These are phyloP conservation scores for Curvularia verruculosa DNA, from an alignment of 2,329 filamentous ascomycete genomes.

Conservation along the genomic window DNA sequence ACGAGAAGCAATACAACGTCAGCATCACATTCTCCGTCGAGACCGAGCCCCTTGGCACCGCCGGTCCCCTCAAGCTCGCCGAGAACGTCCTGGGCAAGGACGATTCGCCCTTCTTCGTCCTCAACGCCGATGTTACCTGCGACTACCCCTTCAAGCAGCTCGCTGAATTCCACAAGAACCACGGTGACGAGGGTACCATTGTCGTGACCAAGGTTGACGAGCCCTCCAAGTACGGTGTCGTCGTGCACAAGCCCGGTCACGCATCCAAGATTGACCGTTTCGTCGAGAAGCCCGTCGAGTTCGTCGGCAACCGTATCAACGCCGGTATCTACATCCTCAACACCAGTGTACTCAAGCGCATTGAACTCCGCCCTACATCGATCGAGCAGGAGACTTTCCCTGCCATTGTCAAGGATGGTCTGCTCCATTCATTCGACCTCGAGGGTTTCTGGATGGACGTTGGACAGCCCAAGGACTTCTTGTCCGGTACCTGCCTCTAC, in stretches of 20 bases:
- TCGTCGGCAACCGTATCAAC: slow-evolving; percentile 98
- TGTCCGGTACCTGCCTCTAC: slow-evolving; percentile 94
- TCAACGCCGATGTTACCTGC: slow-evolving; percentile 98
- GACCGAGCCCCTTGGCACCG: slow-evolving; percentile 91
- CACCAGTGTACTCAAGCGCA: slow-evolving; percentile 85
- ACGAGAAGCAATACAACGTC: slow-evolving; percentile 89
- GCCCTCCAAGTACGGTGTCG: slow-evolving; percentile 97
- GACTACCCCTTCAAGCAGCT: slow-evolving; percentile 94
- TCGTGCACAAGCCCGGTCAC: slow-evolving; percentile 95
- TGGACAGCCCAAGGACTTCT: slow-evolving; percentile 97
- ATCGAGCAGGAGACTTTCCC: slow-evolving; percentile 99
- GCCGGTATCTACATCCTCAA: slow-evolving; percentile 98
- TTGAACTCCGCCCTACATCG: slow-evolving; percentile 93
- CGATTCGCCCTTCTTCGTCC: slow-evolving; percentile 93
- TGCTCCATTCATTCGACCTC: slow-evolving; percentile 93
- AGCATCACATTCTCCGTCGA: slow-evolving; percentile 98
- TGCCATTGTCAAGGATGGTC: slow-evolving; percentile 84
- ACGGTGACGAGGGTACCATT: slow-evolving; percentile 96
- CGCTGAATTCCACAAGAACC: slow-evolving; percentile 86
- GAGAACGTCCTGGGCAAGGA: slow-evolving; percentile 93
- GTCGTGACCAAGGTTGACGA: slow-evolving; percentile 99
- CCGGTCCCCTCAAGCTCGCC: slow-evolving; percentile 92
- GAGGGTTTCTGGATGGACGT: slow-evolving; percentile 99
- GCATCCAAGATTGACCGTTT: slow-evolving; percentile 94
- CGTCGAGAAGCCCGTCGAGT: slow-evolving; percentile 98